Conservation (phyloP, 2,329 filamentous ascomycete genomes). For the Leptographium galeiforme region DNA sequence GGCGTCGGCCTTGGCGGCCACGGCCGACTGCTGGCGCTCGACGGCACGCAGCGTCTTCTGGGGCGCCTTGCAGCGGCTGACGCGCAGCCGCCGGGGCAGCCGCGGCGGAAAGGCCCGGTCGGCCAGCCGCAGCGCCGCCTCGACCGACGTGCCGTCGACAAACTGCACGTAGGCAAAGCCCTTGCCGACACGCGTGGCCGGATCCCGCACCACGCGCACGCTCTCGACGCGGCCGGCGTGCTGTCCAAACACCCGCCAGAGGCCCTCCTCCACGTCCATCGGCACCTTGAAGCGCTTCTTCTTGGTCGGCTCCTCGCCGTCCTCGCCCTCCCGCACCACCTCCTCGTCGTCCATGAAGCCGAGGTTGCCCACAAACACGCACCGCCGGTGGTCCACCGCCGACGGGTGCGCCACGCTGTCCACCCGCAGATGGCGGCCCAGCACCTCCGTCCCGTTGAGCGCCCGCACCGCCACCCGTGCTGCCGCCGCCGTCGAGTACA, state of each 20-base stretch:
- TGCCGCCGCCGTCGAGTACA: conserved; percentile 64
- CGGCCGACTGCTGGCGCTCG: conserved; percentile 29
- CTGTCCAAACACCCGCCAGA: conserved; percentile 70
- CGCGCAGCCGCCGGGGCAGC: conserved; percentile 77
- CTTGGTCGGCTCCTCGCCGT: conserved; percentile 1
- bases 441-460: conserved; percentile 72
- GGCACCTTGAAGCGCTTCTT: conserved; percentile 55
- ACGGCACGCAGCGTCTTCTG: conserved; percentile 43
- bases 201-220: conserved; percentile 81
- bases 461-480: conserved; percentile 62
- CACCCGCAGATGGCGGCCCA: conserved; percentile 79
- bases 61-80: conserved; percentile 70
- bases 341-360: conserved; percentile 91
- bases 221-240: conserved; percentile 73
- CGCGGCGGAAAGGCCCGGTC: conserved; percentile 89
- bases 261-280: conserved; percentile 81
- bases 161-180: conserved; percentile 98
- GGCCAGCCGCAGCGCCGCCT: conserved; percentile 76
- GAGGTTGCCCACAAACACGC: conserved; percentile 91
- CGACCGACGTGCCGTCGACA: conserved; percentile 73
- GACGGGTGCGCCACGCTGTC: conserved; percentile 84
- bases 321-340: conserved; percentile 42
- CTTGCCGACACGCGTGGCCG: conserved; percentile 85
- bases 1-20: conserved; percentile 18
- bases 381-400: conserved; percentile 70